phyloP scores from a whole-genome alignment of 2,329 filamentous ascomycete genomes.

The Rhynchosporium graminicola region DNA sequence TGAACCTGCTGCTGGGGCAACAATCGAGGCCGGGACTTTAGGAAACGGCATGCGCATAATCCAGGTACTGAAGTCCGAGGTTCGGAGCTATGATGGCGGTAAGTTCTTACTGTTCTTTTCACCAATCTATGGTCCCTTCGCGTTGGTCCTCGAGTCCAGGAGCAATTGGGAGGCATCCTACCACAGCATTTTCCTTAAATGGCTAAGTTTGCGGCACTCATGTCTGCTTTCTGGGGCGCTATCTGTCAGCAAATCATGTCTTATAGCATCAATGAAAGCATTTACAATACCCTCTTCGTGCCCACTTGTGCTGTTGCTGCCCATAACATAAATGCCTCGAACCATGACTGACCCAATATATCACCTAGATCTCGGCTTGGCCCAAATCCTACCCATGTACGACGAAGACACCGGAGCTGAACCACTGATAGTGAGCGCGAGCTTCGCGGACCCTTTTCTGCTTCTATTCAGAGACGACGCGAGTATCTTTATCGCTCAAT shows the following conservation, averaged over 20 bases:
- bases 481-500: conserved; percentile 75
- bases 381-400: conserved; percentile 88
- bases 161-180: conserved; percentile 14
- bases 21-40: conserved; percentile 82
- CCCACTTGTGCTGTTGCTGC: conserved; percentile 33
- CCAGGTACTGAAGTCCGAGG: conserved; percentile 82
- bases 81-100: conserved; percentile 90
- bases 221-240: conserved; percentile 37
- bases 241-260: conserved; percentile 41
- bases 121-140: not conserved
- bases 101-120: conserved; percentile 44
- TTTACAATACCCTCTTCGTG: conserved; percentile 37
- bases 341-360: conserved; percentile 24
- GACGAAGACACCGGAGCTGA: conserved; percentile 88
- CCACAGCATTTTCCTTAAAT: conserved; percentile 7
- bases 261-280: conserved; percentile 46
- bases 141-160: not conserved
- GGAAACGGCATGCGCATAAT: conserved; percentile 80
- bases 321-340: conserved; percentile 19
- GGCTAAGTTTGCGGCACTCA: conserved; percentile 17
- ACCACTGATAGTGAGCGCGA: conserved; percentile 74
- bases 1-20: conserved; percentile 83
- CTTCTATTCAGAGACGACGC: conserved; percentile 82
- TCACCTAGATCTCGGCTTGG: conserved; percentile 73
- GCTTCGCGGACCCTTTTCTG: conserved; percentile 84